Evolutionary conservation across 2,329 filamentous ascomycete genomes (phyloP).

Genomic region (Microcyclospora pomicola): DNA sequence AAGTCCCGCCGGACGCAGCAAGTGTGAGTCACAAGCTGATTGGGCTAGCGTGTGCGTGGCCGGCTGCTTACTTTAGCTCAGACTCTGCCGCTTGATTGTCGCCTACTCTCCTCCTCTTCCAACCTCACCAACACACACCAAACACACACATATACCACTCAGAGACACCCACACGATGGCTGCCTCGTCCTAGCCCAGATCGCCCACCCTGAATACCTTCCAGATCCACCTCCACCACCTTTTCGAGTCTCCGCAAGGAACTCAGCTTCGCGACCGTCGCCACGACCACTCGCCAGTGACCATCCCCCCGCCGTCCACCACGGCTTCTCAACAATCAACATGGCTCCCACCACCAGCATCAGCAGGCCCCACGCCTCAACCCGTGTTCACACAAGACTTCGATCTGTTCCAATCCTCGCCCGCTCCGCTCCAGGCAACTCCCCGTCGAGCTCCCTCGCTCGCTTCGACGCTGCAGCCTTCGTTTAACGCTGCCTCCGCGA

Average conservation of each 20-base stretch:
- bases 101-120: slow-evolving; percentile 6
- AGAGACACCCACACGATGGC: slow-evolving; percentile 21
- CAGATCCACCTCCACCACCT: slow-evolving; percentile 9
- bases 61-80: too few species aligned
- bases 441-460: slow-evolving; percentile 38
- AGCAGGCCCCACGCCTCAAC: slow-evolving; percentile 37
- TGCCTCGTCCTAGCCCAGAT: slow-evolving; percentile 18
- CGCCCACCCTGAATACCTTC: slow-evolving; percentile 11
- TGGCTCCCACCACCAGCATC: slow-evolving; percentile 55
- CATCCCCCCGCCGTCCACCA: slow-evolving; percentile 67
- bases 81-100: too few species aligned
- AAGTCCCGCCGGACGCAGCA: too few species aligned
- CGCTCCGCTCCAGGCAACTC: slow-evolving; percentile 26
- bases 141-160: slow-evolving; percentile 8
- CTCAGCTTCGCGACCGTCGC: slow-evolving; percentile 19
- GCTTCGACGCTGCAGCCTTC: slow-evolving; percentile 41
- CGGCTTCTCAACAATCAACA: slow-evolving; percentile 61
- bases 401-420: slow-evolving; percentile 52
- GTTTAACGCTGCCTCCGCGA: slow-evolving; percentile 41
- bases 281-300: slow-evolving; percentile 39
- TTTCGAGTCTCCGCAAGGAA: slow-evolving; percentile 23
- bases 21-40: too few species aligned
- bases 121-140: slow-evolving; percentile 4
- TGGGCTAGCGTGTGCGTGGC: too few species aligned
- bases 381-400: slow-evolving; percentile 51